Conservation (phyloP, 2,329 filamentous ascomycete species). For the Chalaropsis thielavioides region DNA sequence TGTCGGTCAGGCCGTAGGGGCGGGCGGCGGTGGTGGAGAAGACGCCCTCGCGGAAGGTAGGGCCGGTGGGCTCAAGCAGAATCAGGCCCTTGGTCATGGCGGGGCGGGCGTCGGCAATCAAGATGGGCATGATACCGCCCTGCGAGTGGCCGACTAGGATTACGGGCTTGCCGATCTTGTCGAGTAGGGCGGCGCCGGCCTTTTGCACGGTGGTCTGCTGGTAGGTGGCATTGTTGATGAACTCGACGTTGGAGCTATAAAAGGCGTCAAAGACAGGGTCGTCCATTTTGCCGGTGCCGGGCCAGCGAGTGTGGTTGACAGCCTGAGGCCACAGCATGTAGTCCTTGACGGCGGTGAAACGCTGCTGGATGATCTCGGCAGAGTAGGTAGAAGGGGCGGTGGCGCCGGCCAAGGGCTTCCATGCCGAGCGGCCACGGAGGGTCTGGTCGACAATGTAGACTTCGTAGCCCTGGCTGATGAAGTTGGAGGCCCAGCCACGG, state of each 20-base stretch:
- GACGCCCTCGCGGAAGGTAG: constrained; percentile 32
- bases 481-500: constrained; percentile 35
- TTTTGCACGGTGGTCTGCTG: constrained; percentile 27
- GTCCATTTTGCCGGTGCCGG: constrained; percentile 28
- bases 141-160: constrained; percentile 32
- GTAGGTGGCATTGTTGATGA: constrained; percentile 23
- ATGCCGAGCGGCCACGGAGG: constrained; percentile 32
- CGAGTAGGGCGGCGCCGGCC: constrained; percentile 30
- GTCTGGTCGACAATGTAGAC: constrained; percentile 35
- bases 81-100: constrained; percentile 30
- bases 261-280: constrained; percentile 30
- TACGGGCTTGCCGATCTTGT: constrained; percentile 29
- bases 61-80: constrained; percentile 33
- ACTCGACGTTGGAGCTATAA: constrained; percentile 29
- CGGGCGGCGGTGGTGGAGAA: constrained; percentile 26
- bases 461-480: constrained; percentile 32
- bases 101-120: constrained; percentile 31
- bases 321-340: constrained; percentile 29
- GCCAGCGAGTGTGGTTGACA: constrained; percentile 30
- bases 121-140: constrained; percentile 29
- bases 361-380: constrained; percentile 26
- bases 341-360: constrained; percentile 27
- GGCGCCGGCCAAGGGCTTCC: constrained; percentile 25
- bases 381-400: constrained; percentile 22
- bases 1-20: constrained; percentile 34